A percentile compares a stretch with the other conserved stretches of the same genome.
Evolutionary conservation across 805 yeast species (phyloP).

Genomic region (Kluyveromyces nonfermentans): DNA sequence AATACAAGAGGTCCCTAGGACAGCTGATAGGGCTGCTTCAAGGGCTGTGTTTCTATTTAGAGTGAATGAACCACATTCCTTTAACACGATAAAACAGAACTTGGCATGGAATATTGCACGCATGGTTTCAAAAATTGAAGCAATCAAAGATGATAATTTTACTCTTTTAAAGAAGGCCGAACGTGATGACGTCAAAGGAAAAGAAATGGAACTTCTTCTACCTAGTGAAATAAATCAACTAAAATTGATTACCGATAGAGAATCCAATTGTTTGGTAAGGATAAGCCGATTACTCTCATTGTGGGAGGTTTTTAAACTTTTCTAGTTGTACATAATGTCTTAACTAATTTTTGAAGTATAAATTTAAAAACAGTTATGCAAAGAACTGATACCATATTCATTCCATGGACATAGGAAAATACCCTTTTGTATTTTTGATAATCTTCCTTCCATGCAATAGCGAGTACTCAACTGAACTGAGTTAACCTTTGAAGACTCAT

Average conservation of each 20-base stretch:
- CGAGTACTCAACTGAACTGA: conserved; percentile 42
- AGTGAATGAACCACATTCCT: conserved; percentile 47
- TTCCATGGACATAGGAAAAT: conserved; percentile 53
- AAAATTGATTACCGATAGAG: conserved; percentile 48
- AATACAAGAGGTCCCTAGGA: conserved; percentile 87
- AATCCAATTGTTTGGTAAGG: conserved; percentile 44
- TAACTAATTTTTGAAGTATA: background rate
- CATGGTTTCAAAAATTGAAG: conserved; percentile 44
- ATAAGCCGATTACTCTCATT: conserved; percentile 46
- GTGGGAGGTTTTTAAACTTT: conserved; percentile 45
- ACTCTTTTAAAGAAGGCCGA: conserved; percentile 70
- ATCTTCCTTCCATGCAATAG: conserved; percentile 37
- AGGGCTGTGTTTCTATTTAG: conserved; percentile 79
- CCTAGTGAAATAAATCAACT: conserved; percentile 70
- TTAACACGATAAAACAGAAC: conserved; percentile 38
- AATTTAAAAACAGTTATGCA: conserved; percentile 24
- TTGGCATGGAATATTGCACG: conserved; percentile 38
- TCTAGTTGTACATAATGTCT: conserved; percentile 4
- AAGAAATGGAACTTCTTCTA: conserved; percentile 63
- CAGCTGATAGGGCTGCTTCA: conserved; percentile 84
- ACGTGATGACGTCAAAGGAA: conserved; percentile 83
- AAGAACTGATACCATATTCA: conserved; percentile 21
- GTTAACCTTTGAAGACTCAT: conserved; percentile 40
- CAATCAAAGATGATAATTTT: conserved; percentile 48
- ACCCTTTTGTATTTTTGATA: conserved; percentile 58